These are phyloP conservation scores for Phaeosphaeriaceae sp. DNA, from an alignment of 2,329 filamentous ascomycete genomes.

Conservation along the genomic window DNA sequence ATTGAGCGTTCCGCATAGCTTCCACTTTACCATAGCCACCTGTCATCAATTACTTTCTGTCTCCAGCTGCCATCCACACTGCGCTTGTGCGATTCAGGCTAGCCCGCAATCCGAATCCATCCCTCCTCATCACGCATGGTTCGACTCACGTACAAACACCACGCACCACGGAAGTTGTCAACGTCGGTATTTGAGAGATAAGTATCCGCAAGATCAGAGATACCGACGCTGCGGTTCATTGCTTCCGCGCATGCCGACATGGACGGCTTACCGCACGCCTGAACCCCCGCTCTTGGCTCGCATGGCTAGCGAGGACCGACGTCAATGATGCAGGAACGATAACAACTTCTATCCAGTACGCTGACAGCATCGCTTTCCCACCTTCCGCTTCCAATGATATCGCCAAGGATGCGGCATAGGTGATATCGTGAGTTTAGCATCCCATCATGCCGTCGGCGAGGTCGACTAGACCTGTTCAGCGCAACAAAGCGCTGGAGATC, in stretches of 20 bases:
- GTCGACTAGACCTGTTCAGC: not conserved
- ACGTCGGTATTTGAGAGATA: not conserved
- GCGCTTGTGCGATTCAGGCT: not conserved
- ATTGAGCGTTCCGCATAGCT: not conserved
- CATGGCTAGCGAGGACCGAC: constrained; percentile 2
- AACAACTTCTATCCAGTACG: constrained; percentile 9
- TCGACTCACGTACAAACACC: not conserved
- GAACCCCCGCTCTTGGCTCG: constrained; percentile 11
- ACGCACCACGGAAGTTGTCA: not conserved
- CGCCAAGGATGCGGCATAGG: constrained; percentile 7
- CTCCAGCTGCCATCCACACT: not conserved
- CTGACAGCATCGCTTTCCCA: constrained; percentile 1
- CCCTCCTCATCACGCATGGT: not conserved
- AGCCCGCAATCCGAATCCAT: not conserved
- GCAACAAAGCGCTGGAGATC: not conserved
- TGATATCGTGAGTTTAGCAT: not conserved
- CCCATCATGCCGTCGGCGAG: not conserved
- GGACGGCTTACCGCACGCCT: not conserved
- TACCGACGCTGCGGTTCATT: constrained; percentile 6
- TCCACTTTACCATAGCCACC: not conserved
- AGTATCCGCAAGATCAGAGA: not conserved
- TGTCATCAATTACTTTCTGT: not conserved
- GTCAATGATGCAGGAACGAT: constrained; percentile 15
- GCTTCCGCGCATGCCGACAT: not conserved
- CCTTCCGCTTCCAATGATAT: constrained; percentile 7